Percentiles rank a stretch among this genome's conserved stretches.
Conservation (phyloP, 2,329 filamentous ascomycete species). For the Xylaria sp. region DNA sequence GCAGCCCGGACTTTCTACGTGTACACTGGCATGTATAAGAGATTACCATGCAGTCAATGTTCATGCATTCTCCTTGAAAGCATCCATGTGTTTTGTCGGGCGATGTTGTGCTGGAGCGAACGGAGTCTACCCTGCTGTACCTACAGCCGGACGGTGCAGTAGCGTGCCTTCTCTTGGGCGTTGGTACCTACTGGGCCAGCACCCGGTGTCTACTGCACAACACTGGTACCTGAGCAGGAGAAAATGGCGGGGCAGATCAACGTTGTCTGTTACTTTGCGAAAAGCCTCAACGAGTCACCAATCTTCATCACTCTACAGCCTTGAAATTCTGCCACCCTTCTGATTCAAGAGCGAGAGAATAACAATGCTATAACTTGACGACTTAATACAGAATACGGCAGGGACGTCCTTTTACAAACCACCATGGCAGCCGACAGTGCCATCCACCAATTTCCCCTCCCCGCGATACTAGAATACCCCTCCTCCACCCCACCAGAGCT, state of each 20-base stretch:
- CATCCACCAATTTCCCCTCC: slow-evolving; percentile 61
- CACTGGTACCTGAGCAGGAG: neutral
- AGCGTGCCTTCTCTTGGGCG: neutral
- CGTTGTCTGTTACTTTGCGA: slow-evolving; percentile 8
- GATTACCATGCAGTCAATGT: neutral
- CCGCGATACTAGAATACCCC: slow-evolving; percentile 72
- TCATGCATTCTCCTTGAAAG: slow-evolving; percentile 15
- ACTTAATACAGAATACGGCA: neutral
- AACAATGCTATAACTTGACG: slow-evolving; percentile 4
- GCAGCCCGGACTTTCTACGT: neutral
- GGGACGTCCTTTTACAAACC: neutral
- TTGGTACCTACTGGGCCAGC: slow-evolving; percentile 2
- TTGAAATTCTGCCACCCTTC: slow-evolving; percentile 1
- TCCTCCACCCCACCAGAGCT: slow-evolving; percentile 71
- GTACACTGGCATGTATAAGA: neutral
- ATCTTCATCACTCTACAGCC: neutral
- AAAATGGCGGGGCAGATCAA: slow-evolving; percentile 26
- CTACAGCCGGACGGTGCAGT: neutral
- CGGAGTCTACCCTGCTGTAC: neutral
- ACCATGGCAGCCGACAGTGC: slow-evolving; percentile 33
- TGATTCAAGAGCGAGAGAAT: neutral
- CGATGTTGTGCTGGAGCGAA: neutral
- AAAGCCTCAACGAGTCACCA: slow-evolving; percentile 6
- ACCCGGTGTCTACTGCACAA: neutral
- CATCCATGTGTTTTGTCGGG: neutral